Conservation (phyloP, 768 basidiomycete genomes). For the Lentinula raphanica region DNA sequence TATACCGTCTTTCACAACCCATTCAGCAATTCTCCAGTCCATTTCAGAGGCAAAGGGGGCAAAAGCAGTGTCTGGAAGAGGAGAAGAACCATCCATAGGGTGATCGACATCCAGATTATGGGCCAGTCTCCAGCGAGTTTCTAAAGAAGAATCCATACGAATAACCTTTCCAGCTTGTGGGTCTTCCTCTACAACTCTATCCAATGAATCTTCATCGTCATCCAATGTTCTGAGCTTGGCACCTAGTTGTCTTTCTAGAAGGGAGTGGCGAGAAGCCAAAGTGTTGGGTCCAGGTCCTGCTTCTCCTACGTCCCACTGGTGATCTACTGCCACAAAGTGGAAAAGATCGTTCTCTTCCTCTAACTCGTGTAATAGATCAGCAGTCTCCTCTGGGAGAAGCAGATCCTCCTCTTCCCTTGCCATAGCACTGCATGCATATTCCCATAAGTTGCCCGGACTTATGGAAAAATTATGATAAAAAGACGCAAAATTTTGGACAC, state of each 20-base stretch:
- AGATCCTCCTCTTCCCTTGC: not conserved
- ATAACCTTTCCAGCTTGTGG: not conserved
- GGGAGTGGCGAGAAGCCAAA: not conserved
- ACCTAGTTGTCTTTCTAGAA: not conserved
- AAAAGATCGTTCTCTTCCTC: no score
- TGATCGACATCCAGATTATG: not conserved
- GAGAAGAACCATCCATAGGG: not conserved
- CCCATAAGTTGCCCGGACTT: no score
- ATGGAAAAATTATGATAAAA: no score
- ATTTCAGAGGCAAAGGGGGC: constrained; percentile 15
- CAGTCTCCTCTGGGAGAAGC: no score
- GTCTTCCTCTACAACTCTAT: no score
- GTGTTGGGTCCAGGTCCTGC: no score
- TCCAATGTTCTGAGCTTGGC: not conserved
- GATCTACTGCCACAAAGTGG: no score
- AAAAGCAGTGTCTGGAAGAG: not conserved
- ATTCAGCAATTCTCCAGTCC: constrained; percentile 20
- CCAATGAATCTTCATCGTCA: no score
- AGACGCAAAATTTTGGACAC: no score
- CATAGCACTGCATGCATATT: no score
- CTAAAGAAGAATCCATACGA: not conserved
- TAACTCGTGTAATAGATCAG: no score
- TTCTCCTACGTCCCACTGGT: not conserved
- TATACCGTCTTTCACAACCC: constrained; percentile 8
- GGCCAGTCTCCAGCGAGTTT: not conserved